Evolutionary conservation across 441 rosid genomes (phyloP), one percentile per base, ranked within the genome.

Genomic region (Euphorbia celastroides): DNA sequence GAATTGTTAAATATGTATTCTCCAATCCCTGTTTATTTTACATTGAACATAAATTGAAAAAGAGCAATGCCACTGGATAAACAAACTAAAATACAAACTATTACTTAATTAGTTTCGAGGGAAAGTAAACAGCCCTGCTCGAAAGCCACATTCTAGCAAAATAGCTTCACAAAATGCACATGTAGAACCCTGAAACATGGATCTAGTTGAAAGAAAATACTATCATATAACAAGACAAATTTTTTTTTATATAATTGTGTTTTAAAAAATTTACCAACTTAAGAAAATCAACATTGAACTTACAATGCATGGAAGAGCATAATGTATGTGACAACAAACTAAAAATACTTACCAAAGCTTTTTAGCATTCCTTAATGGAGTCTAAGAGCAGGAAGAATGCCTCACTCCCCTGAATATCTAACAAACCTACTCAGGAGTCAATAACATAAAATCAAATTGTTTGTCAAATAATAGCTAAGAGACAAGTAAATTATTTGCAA

Each of bases 101-200:
- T n/a, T n/a, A n/a, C n/a, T n/a, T n/a, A 75, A 93, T 86, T 57
- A 93, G 82, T 78, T 93, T n/a, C n/a, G 97, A 48, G 98, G 98
- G 30, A 97, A 93, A 57, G 86, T 93, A 82, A 93, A 93, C 50
- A 93, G 70, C 75, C 96, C 98, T 13, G 97, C 90, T 73, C 78
- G 80, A 69, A 88, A 80, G 66, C 98, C 96, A 78, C 88, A 87
- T 65, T 86, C 85, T 60, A 93, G 85, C 74, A 93, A 81, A 64
- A 93, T 88, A 70, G 97, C 84, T 80, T 90, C 98, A 66, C 79
- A 80, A 65, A 93, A 88, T 66, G 96, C 76, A 77, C 98, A 93
- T 16, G 96, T 90, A 57, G 98, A 93, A 64, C 98, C 98, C 96
- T 93, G 81, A 60, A 76, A 70, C 32, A 73, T 28, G 62, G 17